Conservation (phyloP, 345 rosid species). For the Gossypium arboreum region DNA sequence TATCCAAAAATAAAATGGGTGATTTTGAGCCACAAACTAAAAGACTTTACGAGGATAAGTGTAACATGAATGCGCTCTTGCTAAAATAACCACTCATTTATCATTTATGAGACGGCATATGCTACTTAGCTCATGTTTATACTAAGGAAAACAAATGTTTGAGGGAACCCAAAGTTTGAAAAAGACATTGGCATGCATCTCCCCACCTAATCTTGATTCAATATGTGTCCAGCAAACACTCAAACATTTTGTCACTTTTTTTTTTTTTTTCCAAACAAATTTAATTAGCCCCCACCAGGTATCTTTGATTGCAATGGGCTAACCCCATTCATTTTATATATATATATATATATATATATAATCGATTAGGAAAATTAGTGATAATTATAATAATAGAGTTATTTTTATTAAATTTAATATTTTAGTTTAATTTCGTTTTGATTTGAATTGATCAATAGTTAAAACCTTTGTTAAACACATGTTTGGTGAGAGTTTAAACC, state of each 20-base stretch:
- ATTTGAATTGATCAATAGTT: no score
- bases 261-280: background rate
- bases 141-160: background rate
- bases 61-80: background rate
- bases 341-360: no score
- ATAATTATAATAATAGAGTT: no score
- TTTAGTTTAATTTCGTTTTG: no score
- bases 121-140: no score
- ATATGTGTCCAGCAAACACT: background rate
- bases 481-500: no score
- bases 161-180: background rate
- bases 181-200: slow-evolving; percentile 6
- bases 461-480: no score
- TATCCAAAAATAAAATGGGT: background rate
- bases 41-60: background rate
- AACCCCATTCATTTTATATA: no score
- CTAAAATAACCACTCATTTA: background rate
- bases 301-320: no score
- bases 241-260: background rate
- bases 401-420: no score
- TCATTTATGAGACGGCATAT: background rate
- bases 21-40: background rate
- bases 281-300: background rate
- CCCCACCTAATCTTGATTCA: slow-evolving; percentile 7
- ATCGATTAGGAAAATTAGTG: no score